phyloP scores from a whole-genome alignment of 495 filamentous ascomycete genomes.

The Cercophora sp. region DNA sequence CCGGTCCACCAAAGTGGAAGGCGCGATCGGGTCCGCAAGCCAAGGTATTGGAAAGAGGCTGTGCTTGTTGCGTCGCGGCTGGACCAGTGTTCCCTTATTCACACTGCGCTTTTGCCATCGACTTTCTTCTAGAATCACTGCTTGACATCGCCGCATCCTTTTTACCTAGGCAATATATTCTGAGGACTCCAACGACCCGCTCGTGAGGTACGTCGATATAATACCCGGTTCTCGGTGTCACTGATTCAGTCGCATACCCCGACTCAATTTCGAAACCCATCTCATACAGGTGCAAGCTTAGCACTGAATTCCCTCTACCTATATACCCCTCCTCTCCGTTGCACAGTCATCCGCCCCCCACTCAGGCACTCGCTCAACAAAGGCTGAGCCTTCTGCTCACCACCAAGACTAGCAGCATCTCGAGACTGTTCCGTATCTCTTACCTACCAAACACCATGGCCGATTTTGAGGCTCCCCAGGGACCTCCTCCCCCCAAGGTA shows the following conservation, averaged over 20 bases:
- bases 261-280: conserved; percentile 16
- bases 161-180: no score
- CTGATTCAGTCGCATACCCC: conserved; percentile 1
- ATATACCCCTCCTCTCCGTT: conserved; percentile 7
- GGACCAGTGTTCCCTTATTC: not conserved
- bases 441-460: conserved; percentile 38
- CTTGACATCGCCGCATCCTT: not conserved
- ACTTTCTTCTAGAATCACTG: no score
- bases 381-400: not conserved
- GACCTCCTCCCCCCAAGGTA: conserved; percentile 81
- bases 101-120: no score
- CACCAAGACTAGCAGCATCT: no score
- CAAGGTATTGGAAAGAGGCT: conserved; percentile 11
- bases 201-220: not conserved
- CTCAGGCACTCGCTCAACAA: not conserved
- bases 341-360: conserved; percentile 8
- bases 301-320: not conserved
- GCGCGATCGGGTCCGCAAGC: no score
- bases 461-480: conserved; percentile 64
- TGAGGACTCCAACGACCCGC: not conserved
- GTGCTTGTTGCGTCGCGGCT: not conserved
- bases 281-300: conserved; percentile 8
- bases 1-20: no score
- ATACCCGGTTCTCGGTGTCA: not conserved
- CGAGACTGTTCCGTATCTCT: no score